A percentile compares a stretch with the other conserved stretches of the same genome.
Evolutionary conservation across 768 basidiomycete species (phyloP).

Genomic region (Nidularia sp.): DNA sequence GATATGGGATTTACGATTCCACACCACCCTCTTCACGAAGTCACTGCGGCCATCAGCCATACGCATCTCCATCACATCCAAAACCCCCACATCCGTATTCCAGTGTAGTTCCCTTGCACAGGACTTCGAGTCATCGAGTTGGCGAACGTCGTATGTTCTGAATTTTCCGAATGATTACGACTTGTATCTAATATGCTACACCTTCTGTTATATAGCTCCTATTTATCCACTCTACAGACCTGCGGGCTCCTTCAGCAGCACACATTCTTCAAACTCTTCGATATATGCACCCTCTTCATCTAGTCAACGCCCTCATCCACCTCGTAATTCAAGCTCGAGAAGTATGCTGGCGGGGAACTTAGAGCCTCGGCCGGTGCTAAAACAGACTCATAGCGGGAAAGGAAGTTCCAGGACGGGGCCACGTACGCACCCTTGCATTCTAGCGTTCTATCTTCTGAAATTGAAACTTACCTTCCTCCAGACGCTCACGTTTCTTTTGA

Average conservation of each 20-base stretch:
- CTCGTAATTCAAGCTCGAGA: conserved; percentile 32
- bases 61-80: conserved; percentile 13
- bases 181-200: conserved; percentile 4
- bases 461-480: conserved; percentile 4
- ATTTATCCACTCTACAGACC: conserved; percentile 18
- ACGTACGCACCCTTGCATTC: conserved; percentile 26
- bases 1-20: conserved; percentile 30
- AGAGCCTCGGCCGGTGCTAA: conserved; percentile 42
- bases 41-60: conserved; percentile 21
- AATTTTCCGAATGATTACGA: conserved; percentile 1
- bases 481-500: conserved; percentile 28
- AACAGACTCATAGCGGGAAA: conserved; percentile 38
- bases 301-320: conserved; percentile 22
- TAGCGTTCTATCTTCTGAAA: not conserved
- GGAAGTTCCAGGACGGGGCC: conserved; percentile 26
- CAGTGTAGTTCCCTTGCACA: conserved; percentile 22
- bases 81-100: conserved; percentile 6
- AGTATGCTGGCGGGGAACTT: conserved; percentile 25
- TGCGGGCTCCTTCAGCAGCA: conserved; percentile 29
- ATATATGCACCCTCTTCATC: conserved; percentile 28
- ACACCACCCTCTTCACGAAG: conserved; percentile 11
- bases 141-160: conserved; percentile 38
- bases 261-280: conserved; percentile 48
- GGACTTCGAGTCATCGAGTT: conserved; percentile 38
- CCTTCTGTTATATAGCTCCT: conserved; percentile 8